A percentile compares a stretch with the other conserved stretches of the same genome.
These are phyloP conservation scores for Bothriochloa decipiens DNA, from an alignment of 176 grass and related monocot genomes.

Conservation along the genomic window DNA sequence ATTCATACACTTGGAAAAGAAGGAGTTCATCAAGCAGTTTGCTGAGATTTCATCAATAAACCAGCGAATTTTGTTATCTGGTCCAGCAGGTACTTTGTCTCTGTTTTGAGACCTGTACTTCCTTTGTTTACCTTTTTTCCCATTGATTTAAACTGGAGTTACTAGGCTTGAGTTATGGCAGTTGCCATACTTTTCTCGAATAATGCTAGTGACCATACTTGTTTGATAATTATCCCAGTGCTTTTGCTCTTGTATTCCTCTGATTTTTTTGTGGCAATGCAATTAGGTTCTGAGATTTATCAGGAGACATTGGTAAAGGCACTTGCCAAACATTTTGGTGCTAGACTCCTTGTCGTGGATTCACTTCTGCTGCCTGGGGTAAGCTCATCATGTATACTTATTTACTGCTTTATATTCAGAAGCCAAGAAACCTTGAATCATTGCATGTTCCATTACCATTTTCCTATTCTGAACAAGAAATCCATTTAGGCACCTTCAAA, in stretches of 20 bases:
- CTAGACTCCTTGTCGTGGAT: conserved; percentile 88
- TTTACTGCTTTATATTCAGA: conserved; percentile 23
- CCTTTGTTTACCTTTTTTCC: conserved; percentile 5
- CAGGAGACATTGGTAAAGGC: conserved; percentile 96
- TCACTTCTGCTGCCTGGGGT: conserved; percentile 92
- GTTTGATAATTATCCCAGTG: conserved; percentile 15
- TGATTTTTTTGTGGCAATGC: conserved; percentile 40
- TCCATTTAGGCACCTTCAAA: conserved; percentile 61
- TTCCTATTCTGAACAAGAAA: conserved; percentile 24
- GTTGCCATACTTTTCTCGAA: neutral
- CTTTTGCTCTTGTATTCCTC: conserved; percentile 2
- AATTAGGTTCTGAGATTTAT: conserved; percentile 94
- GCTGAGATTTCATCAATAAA: conserved; percentile 92
- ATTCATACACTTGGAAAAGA: conserved; percentile 90
- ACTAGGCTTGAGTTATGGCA: neutral
- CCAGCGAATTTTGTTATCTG: conserved; percentile 92
- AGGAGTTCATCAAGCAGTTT: conserved; percentile 80
- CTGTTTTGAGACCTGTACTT: neutral
- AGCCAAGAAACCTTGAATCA: conserved; percentile 9
- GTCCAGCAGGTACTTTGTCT: conserved; percentile 74
- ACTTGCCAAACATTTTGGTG: conserved; percentile 83
- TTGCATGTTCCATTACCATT: conserved; percentile 16
- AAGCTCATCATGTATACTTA: conserved; percentile 44
- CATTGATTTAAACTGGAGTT: conserved; percentile 15
- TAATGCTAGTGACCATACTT: neutral